Evolutionary conservation across 495 filamentous ascomycete species (phyloP).

Genomic region (Friedmanniomyces simplex): DNA sequence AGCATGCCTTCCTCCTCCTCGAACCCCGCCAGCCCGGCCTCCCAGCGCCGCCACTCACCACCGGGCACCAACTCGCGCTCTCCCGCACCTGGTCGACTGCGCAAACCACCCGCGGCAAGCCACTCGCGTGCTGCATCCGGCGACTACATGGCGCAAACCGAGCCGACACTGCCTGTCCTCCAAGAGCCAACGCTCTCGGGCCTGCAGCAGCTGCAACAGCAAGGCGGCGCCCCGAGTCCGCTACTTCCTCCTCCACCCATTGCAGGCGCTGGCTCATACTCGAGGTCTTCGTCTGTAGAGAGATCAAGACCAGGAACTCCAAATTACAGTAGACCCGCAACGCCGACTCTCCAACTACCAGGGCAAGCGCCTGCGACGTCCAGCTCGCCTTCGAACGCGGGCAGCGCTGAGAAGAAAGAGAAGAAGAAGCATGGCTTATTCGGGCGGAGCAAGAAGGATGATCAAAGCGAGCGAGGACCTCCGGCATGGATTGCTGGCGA

Average conservation of each 20-base stretch:
- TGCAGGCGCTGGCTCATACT: background rate
- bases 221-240: conserved; percentile 8
- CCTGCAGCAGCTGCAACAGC: background rate
- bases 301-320: conserved; percentile 5
- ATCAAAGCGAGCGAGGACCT: conserved; percentile 11
- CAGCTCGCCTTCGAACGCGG: background rate
- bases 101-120: background rate
- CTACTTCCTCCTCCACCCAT: conserved; percentile 12
- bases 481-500: conserved; percentile 22
- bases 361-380: conserved; percentile 4
- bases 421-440: conserved; percentile 24
- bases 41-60: background rate
- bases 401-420: conserved; percentile 9
- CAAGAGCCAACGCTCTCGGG: background rate
- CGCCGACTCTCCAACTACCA: conserved; percentile 4
- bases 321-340: conserved; percentile 14
- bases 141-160: background rate
- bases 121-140: conserved; percentile 2
- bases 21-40: background rate
- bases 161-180: background rate
- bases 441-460: conserved; percentile 12
- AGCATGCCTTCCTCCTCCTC: background rate
- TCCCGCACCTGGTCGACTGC: background rate
- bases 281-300: conserved; percentile 4
- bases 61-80: background rate